Percentiles rank a stretch among this genome's conserved stretches.
phyloP scores from a whole-genome alignment of 2,329 filamentous ascomycete species.

The Plenodomus biglobosus region DNA sequence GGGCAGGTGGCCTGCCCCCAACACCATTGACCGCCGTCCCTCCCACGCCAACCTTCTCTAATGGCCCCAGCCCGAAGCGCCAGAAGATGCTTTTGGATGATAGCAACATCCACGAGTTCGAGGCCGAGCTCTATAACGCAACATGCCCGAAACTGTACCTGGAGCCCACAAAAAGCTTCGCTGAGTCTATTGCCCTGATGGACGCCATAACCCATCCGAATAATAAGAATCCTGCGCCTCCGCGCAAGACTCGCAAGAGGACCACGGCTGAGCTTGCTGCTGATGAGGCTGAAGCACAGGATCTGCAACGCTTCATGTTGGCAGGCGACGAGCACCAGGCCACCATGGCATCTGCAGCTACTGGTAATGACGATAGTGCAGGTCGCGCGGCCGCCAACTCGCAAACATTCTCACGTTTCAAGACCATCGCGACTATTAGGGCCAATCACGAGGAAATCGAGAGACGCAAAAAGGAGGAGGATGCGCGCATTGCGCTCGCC shows the following conservation, averaged over 20 bases:
- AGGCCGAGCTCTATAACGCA: slow-evolving; percentile 72
- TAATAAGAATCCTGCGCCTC: slow-evolving; percentile 73
- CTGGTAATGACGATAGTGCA: slow-evolving; percentile 68
- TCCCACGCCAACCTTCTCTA: slow-evolving; percentile 59
- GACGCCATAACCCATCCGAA: slow-evolving; percentile 73
- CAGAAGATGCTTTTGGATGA: slow-evolving; percentile 76
- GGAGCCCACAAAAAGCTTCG: slow-evolving; percentile 69
- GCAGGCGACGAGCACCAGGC: slow-evolving; percentile 82
- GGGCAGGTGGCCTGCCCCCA: slow-evolving; percentile 61
- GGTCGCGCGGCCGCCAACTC: slow-evolving; percentile 69
- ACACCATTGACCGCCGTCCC: slow-evolving; percentile 61
- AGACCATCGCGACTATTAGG: slow-evolving; percentile 84
- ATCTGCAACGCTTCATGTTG: slow-evolving; percentile 90
- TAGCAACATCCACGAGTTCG: slow-evolving; percentile 70
- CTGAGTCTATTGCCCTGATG: slow-evolving; percentile 71
- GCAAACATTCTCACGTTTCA: slow-evolving; percentile 88
- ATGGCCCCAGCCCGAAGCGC: slow-evolving; percentile 67
- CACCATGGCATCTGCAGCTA: slow-evolving; percentile 56
- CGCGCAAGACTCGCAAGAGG: slow-evolving; percentile 86
- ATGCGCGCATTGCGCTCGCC: slow-evolving; percentile 48
- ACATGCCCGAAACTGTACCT: slow-evolving; percentile 76
- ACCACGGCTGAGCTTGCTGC: slow-evolving; percentile 94
- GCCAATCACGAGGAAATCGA: slow-evolving; percentile 74
- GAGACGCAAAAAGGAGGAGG: slow-evolving; percentile 50
- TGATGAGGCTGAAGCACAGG: slow-evolving; percentile 87